Base-by-base conservation (phyloP, 2,329 filamentous ascomycete genomes). In the Colletotrichum truncatum region DNA sequence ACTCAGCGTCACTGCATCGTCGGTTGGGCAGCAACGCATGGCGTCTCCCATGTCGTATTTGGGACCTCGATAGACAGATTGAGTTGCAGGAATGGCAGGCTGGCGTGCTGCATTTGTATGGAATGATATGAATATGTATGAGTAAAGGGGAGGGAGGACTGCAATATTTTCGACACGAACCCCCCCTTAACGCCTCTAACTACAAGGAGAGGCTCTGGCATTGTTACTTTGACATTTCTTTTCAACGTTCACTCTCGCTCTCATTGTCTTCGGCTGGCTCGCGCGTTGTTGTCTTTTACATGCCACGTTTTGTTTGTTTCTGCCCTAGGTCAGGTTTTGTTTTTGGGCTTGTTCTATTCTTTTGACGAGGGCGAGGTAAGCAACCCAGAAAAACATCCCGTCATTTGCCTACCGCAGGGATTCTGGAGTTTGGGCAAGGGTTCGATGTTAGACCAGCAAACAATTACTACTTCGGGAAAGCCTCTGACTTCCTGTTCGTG, bases 51-150 rank as follows among this genome's bases (percentile, higher is more conserved):
- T 45, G 45, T 64, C 59, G 16, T 32, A 11, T 39, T 12, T 58
- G 43, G 46, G 18, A 21, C 10, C 30, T n/a, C 30, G 25, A 46
- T 26, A 41, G 36, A 16, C n/a, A 10, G 11, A 6, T 30, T 32
- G 23, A 36, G 18, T 30, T 16, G 16, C 16, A 16, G 43, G 21
- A 10, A 34, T n/a, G 10, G 30, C 21, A 32, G 43, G 10, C 26
- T 38, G 46, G 38, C 46, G 14, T 41, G 34, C 28, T 38, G 39
- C 51, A 25, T 55, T 55, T 45, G 18, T 64, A 55, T 14, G 49
- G 62, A 49, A 28, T 65, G 62, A 65, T 23, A 55, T 55, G 62
- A 65, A 62, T 39, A 58, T 64, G 64, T 66, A 66, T 64, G 64
- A 66, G 38, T 62, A 62, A 51, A 28, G 25, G 62, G 49, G 26